Conservation (phyloP, 139 green algal genomes). For the Coelastrella sp. region DNA sequence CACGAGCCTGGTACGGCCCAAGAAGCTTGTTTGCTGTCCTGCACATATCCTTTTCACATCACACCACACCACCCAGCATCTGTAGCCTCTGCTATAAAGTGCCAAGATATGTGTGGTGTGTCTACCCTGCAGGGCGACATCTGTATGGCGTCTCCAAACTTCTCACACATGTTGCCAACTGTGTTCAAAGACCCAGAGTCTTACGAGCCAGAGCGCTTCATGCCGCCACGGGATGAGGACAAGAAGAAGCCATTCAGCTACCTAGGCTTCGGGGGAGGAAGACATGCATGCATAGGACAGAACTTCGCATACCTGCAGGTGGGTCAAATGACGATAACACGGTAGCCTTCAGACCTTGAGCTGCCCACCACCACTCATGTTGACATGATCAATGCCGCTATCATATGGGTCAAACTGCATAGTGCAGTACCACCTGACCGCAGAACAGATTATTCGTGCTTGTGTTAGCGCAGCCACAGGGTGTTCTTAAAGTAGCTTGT, state of each 20-base stretch:
- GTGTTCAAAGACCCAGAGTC: conserved; percentile 83
- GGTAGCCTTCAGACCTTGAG: too few relatives aligned
- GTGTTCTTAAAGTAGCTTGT: too few relatives aligned
- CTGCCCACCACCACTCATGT: too few relatives aligned
- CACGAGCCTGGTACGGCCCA: too few relatives aligned
- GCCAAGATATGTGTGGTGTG: not conserved
- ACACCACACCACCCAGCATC: too few relatives aligned
- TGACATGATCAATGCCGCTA: not conserved
- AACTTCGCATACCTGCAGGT: conserved; percentile 97
- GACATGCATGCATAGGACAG: conserved; percentile 98
- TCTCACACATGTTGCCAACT: conserved; percentile 84
- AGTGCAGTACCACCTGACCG: not conserved
- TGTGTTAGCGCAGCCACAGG: too few relatives aligned
- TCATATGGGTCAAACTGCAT: not conserved
- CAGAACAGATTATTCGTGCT: too few relatives aligned
- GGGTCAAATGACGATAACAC: not conserved
- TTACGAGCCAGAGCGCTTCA: conserved; percentile 92
- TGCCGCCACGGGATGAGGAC: conserved; percentile 86
- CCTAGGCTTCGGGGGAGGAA: conserved; percentile 96
- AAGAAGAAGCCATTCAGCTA: conserved; percentile 87
- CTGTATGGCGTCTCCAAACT: conserved; percentile 89
- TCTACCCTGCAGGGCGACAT: conserved; percentile 86
- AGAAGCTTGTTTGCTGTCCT: too few relatives aligned
- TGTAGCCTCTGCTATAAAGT: too few relatives aligned
- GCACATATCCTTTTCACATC: too few relatives aligned